Evolutionary conservation across 192 early-diverging fungal genomes (phyloP).

Genomic region (Gaertneriomyces sp.): DNA sequence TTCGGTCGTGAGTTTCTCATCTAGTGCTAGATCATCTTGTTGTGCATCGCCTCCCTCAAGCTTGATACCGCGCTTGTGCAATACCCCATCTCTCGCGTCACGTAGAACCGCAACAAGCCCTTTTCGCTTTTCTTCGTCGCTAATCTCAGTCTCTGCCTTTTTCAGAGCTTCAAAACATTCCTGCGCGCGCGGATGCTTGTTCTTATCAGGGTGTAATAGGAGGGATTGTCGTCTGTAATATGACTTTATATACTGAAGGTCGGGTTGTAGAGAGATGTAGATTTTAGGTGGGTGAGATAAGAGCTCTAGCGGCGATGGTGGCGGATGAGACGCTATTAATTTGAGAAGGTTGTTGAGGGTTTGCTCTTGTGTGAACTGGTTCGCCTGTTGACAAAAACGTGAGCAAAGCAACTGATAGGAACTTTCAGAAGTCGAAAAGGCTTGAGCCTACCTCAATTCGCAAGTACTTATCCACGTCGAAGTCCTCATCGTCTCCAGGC

Average conservation of each 20-base stretch:
- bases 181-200: conserved; percentile 47
- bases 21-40: conserved; percentile 3
- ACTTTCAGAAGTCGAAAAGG: no score
- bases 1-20: conserved; percentile 8
- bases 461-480: conserved; percentile 44
- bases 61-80: conserved; percentile 22
- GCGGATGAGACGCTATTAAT: conserved; percentile 20
- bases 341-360: conserved; percentile 50
- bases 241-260: conserved; percentile 29
- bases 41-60: neutral
- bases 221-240: conserved; percentile 48
- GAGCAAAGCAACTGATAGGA: no score
- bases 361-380: conserved; percentile 41
- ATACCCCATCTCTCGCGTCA: conserved; percentile 42
- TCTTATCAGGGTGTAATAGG: conserved; percentile 57
- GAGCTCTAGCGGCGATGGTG: conserved; percentile 40
- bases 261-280: conserved; percentile 22
- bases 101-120: conserved; percentile 34
- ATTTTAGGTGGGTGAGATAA: conserved; percentile 38
- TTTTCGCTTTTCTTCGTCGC: conserved; percentile 42
- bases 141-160: conserved; percentile 47
- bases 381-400: conserved; percentile 20
- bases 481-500: conserved; percentile 27
- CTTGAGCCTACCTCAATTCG: conserved; percentile 32
- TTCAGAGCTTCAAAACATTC: conserved; percentile 55